phyloP scores from a whole-genome alignment of 192 early-diverging fungal species.

The Backusella westeae region DNA sequence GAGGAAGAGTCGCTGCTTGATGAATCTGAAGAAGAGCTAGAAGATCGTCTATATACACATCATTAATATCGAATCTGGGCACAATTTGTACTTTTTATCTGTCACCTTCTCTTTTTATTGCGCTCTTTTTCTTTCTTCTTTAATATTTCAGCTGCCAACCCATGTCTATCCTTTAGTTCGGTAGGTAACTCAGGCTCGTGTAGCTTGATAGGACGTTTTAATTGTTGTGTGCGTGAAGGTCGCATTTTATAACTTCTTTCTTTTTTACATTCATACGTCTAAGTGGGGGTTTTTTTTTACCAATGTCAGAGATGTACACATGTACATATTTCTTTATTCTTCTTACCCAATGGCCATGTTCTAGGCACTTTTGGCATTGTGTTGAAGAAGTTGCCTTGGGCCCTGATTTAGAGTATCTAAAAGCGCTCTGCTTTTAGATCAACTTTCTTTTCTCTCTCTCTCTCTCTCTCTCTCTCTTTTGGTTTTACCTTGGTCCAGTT shows the following conservation, averaged over 20 bases:
- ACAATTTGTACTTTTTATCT: background rate
- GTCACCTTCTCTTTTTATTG: constrained; percentile 18
- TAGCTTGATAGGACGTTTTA: constrained; percentile 52
- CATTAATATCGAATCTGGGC: no score
- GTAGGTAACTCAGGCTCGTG: constrained; percentile 44
- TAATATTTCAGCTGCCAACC: constrained; percentile 48
- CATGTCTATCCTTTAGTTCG: constrained; percentile 41
- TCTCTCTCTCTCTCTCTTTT: background rate
- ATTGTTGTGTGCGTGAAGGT: constrained; percentile 59
- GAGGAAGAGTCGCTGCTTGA: constrained; percentile 10
- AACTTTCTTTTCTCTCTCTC: background rate
- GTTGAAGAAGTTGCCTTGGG: constrained; percentile 46
- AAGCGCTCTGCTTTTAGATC: background rate
- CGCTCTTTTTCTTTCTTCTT: constrained; percentile 41
- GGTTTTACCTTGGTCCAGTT: constrained; percentile 27
- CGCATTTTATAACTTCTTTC: constrained; percentile 44
- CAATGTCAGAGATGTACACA: background rate
- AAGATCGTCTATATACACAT: background rate
- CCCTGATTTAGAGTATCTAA: constrained; percentile 21
- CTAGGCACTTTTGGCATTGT: constrained; percentile 59
- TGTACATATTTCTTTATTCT: background rate
- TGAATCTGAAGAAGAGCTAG: constrained; percentile 18
- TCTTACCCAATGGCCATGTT: constrained; percentile 54
- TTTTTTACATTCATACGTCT: constrained; percentile 55
- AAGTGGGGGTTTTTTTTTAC: background rate